Base-by-base conservation (phyloP, 441 rosid genomes). In the Hura crepitans region DNA sequence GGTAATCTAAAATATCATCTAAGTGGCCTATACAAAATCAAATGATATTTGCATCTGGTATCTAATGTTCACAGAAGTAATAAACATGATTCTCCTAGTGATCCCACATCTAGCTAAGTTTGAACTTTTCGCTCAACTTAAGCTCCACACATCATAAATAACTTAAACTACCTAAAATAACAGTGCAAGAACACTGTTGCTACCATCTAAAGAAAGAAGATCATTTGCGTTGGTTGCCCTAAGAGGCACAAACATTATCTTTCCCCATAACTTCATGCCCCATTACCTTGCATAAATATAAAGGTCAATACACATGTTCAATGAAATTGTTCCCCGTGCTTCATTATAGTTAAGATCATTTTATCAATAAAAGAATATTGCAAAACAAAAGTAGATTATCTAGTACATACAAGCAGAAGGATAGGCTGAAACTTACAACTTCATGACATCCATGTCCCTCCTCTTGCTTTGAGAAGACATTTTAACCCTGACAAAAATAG, bases 381-480 rank as follows among this genome's bases (percentile, higher is more conserved):
- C n/a, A 62, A 20, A 62, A 7, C 8, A 22, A 49, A 49, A 7
- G 62, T 9, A 11, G 33, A 35, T 28, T 15, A 53, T 72, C 23
- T 13, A 27, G 45, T 47, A 6, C 58, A 65, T 27, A 31, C 5
- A 30, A 15, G 45, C 2, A 59, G n/a, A 53, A 54, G 14, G 51
- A 62, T 0, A 20, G 60, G 3, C 15, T 15, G 33, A 56, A 72
- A 54, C 92, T 83, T 80, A 84, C 91, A 89, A 59, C 75, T 89
- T 89, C 91, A 87, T 87, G 63, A 89, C 90, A 83, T 89, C 95
- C 87, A 89, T 89, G 69, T 89, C 95, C 77, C 92, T 87, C 75
- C 90, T 85, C 87, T 89, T 89, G 86, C 92, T 87, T 58, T 89
- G 92, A 66, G 95, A 87, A 65, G 90, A 79, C 91, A 89, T 87